Evolutionary conservation across 805 yeast species (phyloP).

Genomic region (Sugiyamaella mastotermitis): DNA sequence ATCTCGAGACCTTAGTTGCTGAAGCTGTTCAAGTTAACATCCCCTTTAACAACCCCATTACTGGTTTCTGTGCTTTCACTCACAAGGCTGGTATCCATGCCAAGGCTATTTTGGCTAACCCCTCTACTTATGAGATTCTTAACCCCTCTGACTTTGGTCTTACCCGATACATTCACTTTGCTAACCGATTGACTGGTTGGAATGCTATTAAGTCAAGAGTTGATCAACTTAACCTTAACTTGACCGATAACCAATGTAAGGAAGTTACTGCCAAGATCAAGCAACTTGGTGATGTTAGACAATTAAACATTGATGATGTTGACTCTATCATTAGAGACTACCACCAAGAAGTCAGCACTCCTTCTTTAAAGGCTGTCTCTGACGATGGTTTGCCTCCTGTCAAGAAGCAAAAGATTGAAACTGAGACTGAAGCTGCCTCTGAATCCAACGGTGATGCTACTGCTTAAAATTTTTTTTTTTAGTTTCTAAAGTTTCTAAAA

Average conservation of each 20-base stretch:
- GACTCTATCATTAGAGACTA: conserved; percentile 92
- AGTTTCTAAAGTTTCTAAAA: no score
- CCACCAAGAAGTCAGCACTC: conserved; percentile 56
- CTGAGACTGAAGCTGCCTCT: not conserved
- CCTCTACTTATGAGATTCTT: conserved; percentile 96
- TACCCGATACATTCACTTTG: conserved; percentile 94
- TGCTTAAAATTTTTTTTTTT: conserved; percentile 1
- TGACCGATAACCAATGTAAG: conserved; percentile 90
- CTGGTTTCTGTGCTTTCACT: conserved; percentile 99
- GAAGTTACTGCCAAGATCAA: conserved; percentile 92
- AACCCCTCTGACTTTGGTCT: conserved; percentile 94
- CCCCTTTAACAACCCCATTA: conserved; percentile 97
- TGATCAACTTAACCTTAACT: conserved; percentile 85
- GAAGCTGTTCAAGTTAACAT: conserved; percentile 95
- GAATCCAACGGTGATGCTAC: conserved; percentile 2
- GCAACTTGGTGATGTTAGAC: conserved; percentile 91
- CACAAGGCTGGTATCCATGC: conserved; percentile 99
- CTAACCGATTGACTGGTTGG: conserved; percentile 98
- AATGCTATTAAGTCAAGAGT: conserved; percentile 97
- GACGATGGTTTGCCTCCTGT: conserved; percentile 19
- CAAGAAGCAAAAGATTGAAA: conserved; percentile 30
- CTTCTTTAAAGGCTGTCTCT: conserved; percentile 16
- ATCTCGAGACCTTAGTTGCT: conserved; percentile 91
- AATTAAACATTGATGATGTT: conserved; percentile 91
- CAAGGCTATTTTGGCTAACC: conserved; percentile 96